Base-by-base conservation (phyloP, 2,329 filamentous ascomycete genomes). In the Paradendryphiella salina region DNA sequence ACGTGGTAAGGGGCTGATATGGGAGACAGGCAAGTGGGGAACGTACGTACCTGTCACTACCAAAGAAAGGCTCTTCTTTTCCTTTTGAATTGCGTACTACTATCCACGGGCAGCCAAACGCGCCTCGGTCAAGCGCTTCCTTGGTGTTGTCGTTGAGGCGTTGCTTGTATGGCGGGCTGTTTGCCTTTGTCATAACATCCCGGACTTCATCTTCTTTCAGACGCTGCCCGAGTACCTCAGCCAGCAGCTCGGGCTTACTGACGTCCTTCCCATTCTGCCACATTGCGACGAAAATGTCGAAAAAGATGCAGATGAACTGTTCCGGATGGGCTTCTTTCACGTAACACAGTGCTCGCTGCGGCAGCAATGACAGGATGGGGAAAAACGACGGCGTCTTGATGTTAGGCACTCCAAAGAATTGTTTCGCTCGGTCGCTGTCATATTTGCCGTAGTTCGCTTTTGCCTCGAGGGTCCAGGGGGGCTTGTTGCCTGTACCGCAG, bases 101-200 rank as follows among this genome's bases (percentile, higher is more conserved):
- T 53, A 89, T 77, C 88, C 89, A 93, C 1, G 89, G 89, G 41
- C 84, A 83, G 0, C 89, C 89, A 71, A 89, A 93, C 0, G 88
- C 89, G 0, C 88, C 89, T 41, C 75, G 76, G 31, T 82, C 80
- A 13, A 89, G 69, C 0, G 82, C 86, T 57, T 79, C 78, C 52
- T 82, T 77, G 14, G 88, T 91, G 35, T 79, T 79, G 4, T 72
- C 75, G 51, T 80, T 80, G 21, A 90, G 72, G n/a, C 66, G 72
- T 49, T 79, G 71, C 65, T 84, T 84, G 60, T 73, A 75, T 56
- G 81, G 73, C 4, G 79, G 76, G 17, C 77, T 77, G 5, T 66
- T 72, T 0, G 80, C 77, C 0, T 79, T 82, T 3, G 73, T 66
- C 49, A 89, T 58, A 44, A 90, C 85, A 15, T 71, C 71, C 9